These are phyloP conservation scores for Pseudocercospora pini-densiflorae DNA, from an alignment of 2,329 filamentous ascomycete genomes.

Conservation along the genomic window DNA sequence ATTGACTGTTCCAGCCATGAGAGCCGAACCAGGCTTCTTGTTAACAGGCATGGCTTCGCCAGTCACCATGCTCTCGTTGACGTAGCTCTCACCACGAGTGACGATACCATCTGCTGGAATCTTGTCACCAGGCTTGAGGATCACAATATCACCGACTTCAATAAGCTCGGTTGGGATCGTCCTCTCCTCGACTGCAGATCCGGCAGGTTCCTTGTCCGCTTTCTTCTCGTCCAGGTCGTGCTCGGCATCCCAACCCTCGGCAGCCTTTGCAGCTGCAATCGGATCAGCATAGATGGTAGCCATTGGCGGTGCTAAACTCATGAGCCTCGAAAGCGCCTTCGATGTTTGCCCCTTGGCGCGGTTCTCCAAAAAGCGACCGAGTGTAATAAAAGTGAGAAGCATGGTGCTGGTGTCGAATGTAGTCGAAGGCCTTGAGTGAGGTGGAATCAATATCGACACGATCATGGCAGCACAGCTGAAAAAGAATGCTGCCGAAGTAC, in stretches of 20 bases:
- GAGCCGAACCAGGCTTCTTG: constrained; percentile 76
- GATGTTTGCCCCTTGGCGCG: constrained; percentile 95
- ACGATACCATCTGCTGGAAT: constrained; percentile 91
- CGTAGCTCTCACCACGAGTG: constrained; percentile 86
- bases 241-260: constrained; percentile 71
- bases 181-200: constrained; percentile 76
- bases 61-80: constrained; percentile 98
- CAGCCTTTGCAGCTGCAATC: constrained; percentile 88
- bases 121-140: constrained; percentile 93
- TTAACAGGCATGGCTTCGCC: constrained; percentile 95
- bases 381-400: constrained; percentile 93
- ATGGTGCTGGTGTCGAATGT: constrained; percentile 98
- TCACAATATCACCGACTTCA: constrained; percentile 89
- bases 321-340: constrained; percentile 86
- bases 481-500: constrained; percentile 94
- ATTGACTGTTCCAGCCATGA: constrained; percentile 96
- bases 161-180: constrained; percentile 93
- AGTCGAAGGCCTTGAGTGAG: constrained; percentile 80
- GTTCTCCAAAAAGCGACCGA: constrained; percentile 93
- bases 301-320: constrained; percentile 96
- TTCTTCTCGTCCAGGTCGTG: constrained; percentile 51
- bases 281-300: constrained; percentile 95
- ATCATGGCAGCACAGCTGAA: constrained; percentile 89
- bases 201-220: constrained; percentile 47
- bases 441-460: constrained; percentile 74